A percentile compares a stretch with the other conserved stretches of the same genome.
Evolutionary conservation across 495 filamentous ascomycete species (phyloP).

Genomic region (Daldinia bambusicola): DNA sequence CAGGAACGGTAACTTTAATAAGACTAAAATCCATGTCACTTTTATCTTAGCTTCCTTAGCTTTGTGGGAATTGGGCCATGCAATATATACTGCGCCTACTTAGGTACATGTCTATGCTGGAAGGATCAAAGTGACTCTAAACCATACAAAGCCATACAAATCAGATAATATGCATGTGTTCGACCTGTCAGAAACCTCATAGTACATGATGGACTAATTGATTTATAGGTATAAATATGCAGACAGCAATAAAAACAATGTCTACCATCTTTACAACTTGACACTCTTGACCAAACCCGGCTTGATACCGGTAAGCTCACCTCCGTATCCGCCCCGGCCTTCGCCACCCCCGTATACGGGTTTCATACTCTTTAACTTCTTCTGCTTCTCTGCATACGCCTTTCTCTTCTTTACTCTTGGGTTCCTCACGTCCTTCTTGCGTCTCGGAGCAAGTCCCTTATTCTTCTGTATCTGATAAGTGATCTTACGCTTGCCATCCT

Average conservation of each 20-base stretch:
- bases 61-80: too few species aligned
- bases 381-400: conserved; percentile 92
- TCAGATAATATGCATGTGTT: too few species aligned
- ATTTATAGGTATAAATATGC: not conserved
- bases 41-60: too few species aligned
- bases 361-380: conserved; percentile 88
- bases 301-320: conserved; percentile 96
- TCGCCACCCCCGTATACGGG: conserved; percentile 89
- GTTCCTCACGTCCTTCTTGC: conserved; percentile 93
- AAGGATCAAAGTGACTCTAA: too few species aligned
- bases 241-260: not conserved
- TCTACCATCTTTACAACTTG: conserved; percentile 70
- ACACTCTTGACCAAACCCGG: conserved; percentile 89
- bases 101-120: too few species aligned
- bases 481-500: conserved; percentile 88
- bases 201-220: too few species aligned
- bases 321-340: conserved; percentile 85
- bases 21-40: too few species aligned
- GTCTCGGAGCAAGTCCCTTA: conserved; percentile 87
- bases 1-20: too few species aligned
- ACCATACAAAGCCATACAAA: too few species aligned
- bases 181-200: too few species aligned
- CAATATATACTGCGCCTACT: too few species aligned
- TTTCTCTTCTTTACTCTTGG: conserved; percentile 97
- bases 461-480: conserved; percentile 95